Conservation (phyloP, 139 green algal genomes). For the Picochlorum sp. region DNA sequence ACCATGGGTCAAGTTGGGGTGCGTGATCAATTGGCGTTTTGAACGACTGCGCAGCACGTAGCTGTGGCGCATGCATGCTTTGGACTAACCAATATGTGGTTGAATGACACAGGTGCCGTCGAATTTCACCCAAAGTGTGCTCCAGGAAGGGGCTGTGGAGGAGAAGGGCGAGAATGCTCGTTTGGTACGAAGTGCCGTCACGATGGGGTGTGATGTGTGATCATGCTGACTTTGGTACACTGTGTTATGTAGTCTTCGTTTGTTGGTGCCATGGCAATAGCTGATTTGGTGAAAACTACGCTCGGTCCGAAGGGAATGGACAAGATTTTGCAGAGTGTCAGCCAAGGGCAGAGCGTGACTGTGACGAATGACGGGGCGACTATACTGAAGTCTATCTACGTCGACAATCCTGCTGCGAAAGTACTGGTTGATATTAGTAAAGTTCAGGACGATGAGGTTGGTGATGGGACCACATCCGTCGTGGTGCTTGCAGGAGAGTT, state of each 20-base stretch:
- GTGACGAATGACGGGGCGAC: slow-evolving; percentile 99
- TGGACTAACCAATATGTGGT: too few species aligned
- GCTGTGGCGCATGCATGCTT: neutral
- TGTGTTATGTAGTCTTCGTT: slow-evolving; percentile 72
- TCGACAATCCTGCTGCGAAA: slow-evolving; percentile 98
- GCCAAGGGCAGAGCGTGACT: slow-evolving; percentile 70
- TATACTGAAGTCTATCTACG: slow-evolving; percentile 91
- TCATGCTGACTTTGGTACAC: neutral
- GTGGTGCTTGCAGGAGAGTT: slow-evolving; percentile 97
- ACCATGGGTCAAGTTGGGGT: slow-evolving; percentile 1
- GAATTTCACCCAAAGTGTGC: slow-evolving; percentile 38
- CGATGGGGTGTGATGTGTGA: neutral
- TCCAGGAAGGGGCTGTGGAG: slow-evolving; percentile 69
- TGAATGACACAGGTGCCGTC: slow-evolving; percentile 21
- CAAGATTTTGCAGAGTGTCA: slow-evolving; percentile 96
- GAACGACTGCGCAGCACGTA: too few species aligned
- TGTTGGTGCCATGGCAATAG: slow-evolving; percentile 93
- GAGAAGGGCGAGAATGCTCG: slow-evolving; percentile 90
- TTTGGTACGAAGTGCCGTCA: slow-evolving; percentile 53
- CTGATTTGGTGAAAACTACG: slow-evolving; percentile 96
- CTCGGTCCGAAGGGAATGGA: slow-evolving; percentile 98
- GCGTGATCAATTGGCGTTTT: neutral
- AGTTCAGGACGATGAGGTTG: slow-evolving; percentile 96
- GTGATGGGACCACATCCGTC: slow-evolving; percentile 95
- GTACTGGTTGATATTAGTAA: slow-evolving; percentile 92